Base-by-base conservation (phyloP, 1,139 yeast species). In the Candida glucosophila region DNA sequence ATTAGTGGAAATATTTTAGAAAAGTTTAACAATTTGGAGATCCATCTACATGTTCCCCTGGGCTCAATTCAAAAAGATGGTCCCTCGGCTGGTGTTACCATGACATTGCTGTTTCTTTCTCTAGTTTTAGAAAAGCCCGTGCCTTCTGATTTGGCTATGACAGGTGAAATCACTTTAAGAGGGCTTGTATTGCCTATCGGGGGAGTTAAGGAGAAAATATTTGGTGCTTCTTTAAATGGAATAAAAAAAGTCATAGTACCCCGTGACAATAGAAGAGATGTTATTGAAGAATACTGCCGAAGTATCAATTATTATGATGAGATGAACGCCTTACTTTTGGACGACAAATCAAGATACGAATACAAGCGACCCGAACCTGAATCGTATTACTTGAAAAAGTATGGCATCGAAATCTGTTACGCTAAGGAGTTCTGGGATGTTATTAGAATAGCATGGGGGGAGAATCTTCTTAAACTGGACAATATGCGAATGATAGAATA, bases 51-150 rank as follows among this genome's bases (percentile, higher is more conserved):
- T 49, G 94, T 85, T 22, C 95, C 95, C 1, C 78, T 79, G 60
- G 95, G 95, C 0, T 81, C 92, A 0, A 67, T 85, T 22, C 77
- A 80, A 18, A 86, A 86, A 52, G 96, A 86, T 48, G 96, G 96
- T 0, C 96, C 96, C 2, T 77, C 88, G 20, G 96, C 96, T 0
- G 96, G 96, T 20, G 74, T 83, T 22, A 83, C 96, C 3, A 83
- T 86, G 75, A 80, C 95, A 0, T 54, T 85, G 26, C 81, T 86
- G 47, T 60, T 86, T 29, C 55, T 86, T 23, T 83, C 95, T 0
- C 58, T 82, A 31, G 66, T 86, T 3, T 51, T 83, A 28, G 69
- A 77, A 33, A 68, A 65, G 33, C 77, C 86, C 0, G 80, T 85
- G 8, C 77, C 81, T 5, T 52, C 69, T 9, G 65, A 70, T 29